A percentile compares a stretch with the other conserved stretches of the same genome.
Conservation (phyloP, 768 basidiomycete genomes). For the Trametes sanguinea region DNA sequence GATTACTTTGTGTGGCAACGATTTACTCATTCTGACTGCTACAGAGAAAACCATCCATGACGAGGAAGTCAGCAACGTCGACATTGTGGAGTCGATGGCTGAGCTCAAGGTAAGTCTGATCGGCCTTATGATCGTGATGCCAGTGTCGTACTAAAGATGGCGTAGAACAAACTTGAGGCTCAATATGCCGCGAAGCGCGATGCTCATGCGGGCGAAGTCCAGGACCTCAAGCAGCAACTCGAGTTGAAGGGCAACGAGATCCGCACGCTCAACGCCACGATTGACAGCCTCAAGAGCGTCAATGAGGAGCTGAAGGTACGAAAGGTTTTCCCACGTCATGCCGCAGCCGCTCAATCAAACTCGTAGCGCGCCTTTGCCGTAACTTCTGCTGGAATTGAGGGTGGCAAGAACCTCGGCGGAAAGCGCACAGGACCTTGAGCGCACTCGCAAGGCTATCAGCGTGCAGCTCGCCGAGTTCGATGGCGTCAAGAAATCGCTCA, state of each 20-base stretch:
- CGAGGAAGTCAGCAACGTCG: conserved; percentile 83
- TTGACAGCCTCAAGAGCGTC: conserved; percentile 92
- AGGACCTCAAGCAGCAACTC: conserved; percentile 86
- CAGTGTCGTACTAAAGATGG: conserved; percentile 16
- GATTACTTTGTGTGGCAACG: not conserved
- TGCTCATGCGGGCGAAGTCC: conserved; percentile 79
- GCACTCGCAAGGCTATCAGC: conserved; percentile 94
- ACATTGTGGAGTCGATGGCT: conserved; percentile 79
- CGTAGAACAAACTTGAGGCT: conserved; percentile 87
- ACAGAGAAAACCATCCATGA: conserved; percentile 91
- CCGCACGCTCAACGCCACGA: conserved; percentile 77
- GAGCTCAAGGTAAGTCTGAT: conserved; percentile 77
- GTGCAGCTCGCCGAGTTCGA: conserved; percentile 99
- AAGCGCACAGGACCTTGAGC: conserved; percentile 95
- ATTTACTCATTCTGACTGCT: not conserved
- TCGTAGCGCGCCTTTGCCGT: conserved; percentile 94
- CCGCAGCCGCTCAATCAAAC: conserved; percentile 18
- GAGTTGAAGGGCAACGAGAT: conserved; percentile 85
- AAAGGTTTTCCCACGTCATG: not conserved
- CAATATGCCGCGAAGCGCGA: conserved; percentile 94
- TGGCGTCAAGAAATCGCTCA: conserved; percentile 96
- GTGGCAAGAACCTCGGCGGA: conserved; percentile 96
- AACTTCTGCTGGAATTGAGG: conserved; percentile 95
- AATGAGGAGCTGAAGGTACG: conserved; percentile 96
- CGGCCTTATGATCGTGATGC: conserved; percentile 23